Evolutionary conservation across 225 moss, liverwort and hornwort genomes (phyloP), one percentile per base, ranked within the genome.

Genomic region (Sphagnum contortum): DNA sequence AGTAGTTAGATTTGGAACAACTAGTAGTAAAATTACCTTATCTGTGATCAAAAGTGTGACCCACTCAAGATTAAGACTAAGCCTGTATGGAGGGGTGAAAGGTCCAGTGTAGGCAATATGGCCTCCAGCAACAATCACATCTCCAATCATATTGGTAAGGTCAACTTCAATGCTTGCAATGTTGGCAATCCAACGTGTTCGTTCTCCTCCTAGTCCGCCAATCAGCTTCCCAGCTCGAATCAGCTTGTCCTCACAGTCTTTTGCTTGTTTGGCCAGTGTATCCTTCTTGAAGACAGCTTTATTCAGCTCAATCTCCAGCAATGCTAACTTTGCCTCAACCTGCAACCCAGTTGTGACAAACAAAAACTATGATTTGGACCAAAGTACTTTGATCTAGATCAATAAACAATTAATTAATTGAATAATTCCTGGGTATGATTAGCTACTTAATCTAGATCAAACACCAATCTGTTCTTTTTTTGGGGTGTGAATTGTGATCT

Each of bases 51-150:
- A 57, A 52, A 85, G 70, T 5, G 74, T 74, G 29, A 94, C 75
- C 94, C 94, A 94, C 67, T 94, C 79, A 11, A 12, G 6, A 63
- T 94, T 94, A 9, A 94, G 88, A 47, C 56, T 57, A 6, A 67
- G 62, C 61, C 91, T 80, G 45, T 91, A 94, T 45, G 66, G 62
- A 57, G 91, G 91, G 12, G 89, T 94, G 47, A 94, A 94, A 5
- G 94, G 94, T 57, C 94, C 94, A 0, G 83, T 85, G 6, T 89
- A 94, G 14, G 91, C 91, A 80, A 94, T 91, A 66, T 89, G 83
- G 11, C 94, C 94, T 51, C 80, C 83, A 3, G 89, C 91, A 7
- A 94, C 73, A 5, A 67, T 77, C 10, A 94, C 85, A 72, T 94
- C 83, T 47, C 94, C 94, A 49, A 94, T 68, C 1, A 84, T 71